Base-by-base conservation (phyloP, 306 rosid species). In the Lotus japonicus region DNA sequence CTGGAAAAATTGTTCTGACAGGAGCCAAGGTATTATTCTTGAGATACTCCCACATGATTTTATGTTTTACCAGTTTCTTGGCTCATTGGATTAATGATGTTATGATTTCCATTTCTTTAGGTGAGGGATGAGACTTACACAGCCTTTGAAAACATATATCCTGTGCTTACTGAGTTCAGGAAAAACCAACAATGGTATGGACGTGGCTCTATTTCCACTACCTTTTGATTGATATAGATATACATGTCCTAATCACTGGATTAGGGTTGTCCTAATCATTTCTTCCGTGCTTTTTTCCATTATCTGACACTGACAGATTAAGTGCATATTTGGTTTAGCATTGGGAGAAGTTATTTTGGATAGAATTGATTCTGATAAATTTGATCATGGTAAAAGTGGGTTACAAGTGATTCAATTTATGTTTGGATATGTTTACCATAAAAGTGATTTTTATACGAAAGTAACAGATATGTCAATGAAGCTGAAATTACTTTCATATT, bases 121-220 rank as follows among this genome's bases (percentile, higher is more conserved):
- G 94, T 85, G 69, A 87, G 95, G 53, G 84, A 81, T 12, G 95
- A 87, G 74, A 90, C 96, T 17, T 90, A 90, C 58, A 81, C 84
- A 36, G 95, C 96, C 41, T 90, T 90, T 61, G 96, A 90, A 85
- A 90, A 90, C 84, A 90, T 90, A 50, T 89, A 87, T 55, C 94
- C 91, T 1, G 89, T 87, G 54, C 94, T 89, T 65, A 82, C 84
- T 9, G 96, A 87, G 76, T 89, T 87, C 84, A 87, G 91, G 84
- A 89, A 89, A 71, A 87, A 71, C 81, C 94, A 82, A 73, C 91
- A 87, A 77, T 85, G 86, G 92, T 86, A 83, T 59, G 83, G 44
- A 60, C 54, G 43, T 70, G 16, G 12, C 72, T 69, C 7, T 57
- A 43, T 72, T 54, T 52, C 38, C 4, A 13, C 13, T 54, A 23